These are phyloP conservation scores for Calonectria montana DNA, from an alignment of 2,329 filamentous ascomycete species.

Conservation along the genomic window DNA sequence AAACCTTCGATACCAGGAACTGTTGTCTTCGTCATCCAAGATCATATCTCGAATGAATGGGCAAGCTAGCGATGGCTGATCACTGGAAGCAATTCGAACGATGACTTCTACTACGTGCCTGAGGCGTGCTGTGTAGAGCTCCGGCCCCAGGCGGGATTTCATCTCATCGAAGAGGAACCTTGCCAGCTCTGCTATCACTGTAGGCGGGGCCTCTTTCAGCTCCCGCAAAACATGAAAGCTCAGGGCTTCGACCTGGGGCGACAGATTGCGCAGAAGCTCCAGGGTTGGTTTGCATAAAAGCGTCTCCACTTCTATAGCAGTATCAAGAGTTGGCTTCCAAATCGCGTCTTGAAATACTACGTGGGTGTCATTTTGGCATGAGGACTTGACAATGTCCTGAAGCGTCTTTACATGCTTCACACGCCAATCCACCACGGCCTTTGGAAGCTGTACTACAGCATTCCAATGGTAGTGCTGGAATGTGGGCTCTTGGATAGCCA, in stretches of 20 bases:
- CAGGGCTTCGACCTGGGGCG: background rate
- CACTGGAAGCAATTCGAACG: constrained; percentile 38
- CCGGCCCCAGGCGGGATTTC: constrained; percentile 22
- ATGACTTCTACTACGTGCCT: constrained; percentile 30
- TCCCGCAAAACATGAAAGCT: constrained; percentile 28
- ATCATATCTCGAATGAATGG: constrained; percentile 46
- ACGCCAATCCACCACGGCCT: constrained; percentile 17
- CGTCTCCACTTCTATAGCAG: constrained; percentile 41
- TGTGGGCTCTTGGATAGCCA: constrained; percentile 26
- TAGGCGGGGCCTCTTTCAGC: constrained; percentile 1
- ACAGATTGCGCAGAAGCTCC: background rate
- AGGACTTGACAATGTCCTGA: constrained; percentile 13
- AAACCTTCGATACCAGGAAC: constrained; percentile 48
- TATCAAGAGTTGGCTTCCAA: constrained; percentile 46
- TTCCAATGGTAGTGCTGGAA: constrained; percentile 22
- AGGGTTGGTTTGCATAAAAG: constrained; percentile 23
- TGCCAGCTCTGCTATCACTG: constrained; percentile 32
- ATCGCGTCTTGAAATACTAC: constrained; percentile 29
- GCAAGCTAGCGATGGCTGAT: constrained; percentile 45
- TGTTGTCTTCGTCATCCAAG: constrained; percentile 43
- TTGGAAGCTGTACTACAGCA: constrained; percentile 18
- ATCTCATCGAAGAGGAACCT: constrained; percentile 33
- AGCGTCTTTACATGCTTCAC: background rate
- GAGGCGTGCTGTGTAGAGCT: constrained; percentile 30
- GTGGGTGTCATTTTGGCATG: background rate